Conservation (phyloP, 2,329 filamentous ascomycete species). For the Diaporthe longicolla region DNA sequence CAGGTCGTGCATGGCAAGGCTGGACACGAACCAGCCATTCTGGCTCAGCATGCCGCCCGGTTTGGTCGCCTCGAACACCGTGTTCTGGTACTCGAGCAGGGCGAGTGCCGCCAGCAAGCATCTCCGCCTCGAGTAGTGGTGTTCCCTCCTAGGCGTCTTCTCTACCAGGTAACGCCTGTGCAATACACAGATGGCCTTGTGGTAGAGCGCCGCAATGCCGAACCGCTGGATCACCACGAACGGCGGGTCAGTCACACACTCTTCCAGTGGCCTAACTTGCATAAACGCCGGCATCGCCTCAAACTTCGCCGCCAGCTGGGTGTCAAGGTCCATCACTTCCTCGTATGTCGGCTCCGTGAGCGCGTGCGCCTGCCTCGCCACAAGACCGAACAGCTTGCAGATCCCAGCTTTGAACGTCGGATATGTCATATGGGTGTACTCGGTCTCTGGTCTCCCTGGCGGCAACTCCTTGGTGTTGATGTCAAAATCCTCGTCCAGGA, state of each 20-base stretch:
- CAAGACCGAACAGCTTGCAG: slow-evolving; percentile 63
- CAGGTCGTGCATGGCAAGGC: slow-evolving; percentile 72
- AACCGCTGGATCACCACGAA: slow-evolving; percentile 66
- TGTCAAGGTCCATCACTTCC: slow-evolving; percentile 65
- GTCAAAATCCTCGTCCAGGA: slow-evolving; percentile 76
- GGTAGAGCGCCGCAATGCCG: slow-evolving; percentile 65
- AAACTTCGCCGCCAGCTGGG: slow-evolving; percentile 61
- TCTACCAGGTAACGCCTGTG: slow-evolving; percentile 68
- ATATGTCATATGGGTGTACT: slow-evolving; percentile 72
- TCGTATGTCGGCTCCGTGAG: slow-evolving; percentile 62
- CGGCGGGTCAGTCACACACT: slow-evolving; percentile 64
- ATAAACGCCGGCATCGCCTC: slow-evolving; percentile 62
- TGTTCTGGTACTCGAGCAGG: slow-evolving; percentile 63
- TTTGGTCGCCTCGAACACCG: slow-evolving; percentile 63
- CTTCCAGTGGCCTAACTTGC: slow-evolving; percentile 62
- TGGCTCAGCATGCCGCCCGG: slow-evolving; percentile 67
- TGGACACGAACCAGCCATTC: slow-evolving; percentile 70
- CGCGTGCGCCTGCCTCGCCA: slow-evolving; percentile 65
- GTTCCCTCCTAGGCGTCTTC: slow-evolving; percentile 57
- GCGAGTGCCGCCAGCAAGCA: slow-evolving; percentile 65
- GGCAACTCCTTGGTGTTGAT: slow-evolving; percentile 69
- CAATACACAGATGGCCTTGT: slow-evolving; percentile 69
- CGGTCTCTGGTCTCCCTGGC: slow-evolving; percentile 66
- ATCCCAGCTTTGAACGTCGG: slow-evolving; percentile 66
- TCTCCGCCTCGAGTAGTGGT: slow-evolving; percentile 65